These are phyloP conservation scores for Alectoria sarmentosa DNA, from an alignment of 495 filamentous ascomycete species.

Conservation along the genomic window DNA sequence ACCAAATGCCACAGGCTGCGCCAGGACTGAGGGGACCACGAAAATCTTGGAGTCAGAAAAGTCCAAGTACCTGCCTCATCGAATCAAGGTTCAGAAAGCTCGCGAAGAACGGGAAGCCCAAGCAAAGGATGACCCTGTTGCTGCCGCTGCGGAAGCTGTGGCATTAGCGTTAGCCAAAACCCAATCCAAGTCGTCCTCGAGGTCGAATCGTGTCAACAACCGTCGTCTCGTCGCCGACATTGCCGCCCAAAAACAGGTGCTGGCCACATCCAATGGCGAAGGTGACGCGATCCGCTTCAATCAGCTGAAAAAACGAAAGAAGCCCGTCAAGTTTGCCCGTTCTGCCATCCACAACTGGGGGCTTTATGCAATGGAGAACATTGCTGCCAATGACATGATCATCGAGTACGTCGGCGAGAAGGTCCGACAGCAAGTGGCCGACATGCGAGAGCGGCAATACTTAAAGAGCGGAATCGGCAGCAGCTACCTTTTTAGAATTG, in stretches of 20 bases:
- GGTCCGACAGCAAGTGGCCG: slow-evolving; percentile 90
- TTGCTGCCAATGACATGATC: slow-evolving; percentile 97
- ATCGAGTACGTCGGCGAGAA: slow-evolving; percentile 99
- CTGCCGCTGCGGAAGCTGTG: slow-evolving; percentile 56
- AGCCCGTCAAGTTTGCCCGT: slow-evolving; percentile 94
- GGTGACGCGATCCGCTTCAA: slow-evolving; percentile 93
- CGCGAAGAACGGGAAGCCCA: slow-evolving; percentile 80
- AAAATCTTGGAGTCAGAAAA: slow-evolving; percentile 95
- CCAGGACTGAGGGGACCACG: slow-evolving; percentile 86
- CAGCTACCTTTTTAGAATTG: slow-evolving; percentile 96
- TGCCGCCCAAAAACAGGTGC: slow-evolving; percentile 83
- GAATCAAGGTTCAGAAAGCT: slow-evolving; percentile 86
- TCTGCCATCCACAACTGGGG: slow-evolving; percentile 99
- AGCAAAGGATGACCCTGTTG: slow-evolving; percentile 57
- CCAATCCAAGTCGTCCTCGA: slow-evolving; percentile 69
- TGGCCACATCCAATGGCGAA: slow-evolving; percentile 60
- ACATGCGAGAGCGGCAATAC: slow-evolving; percentile 86
- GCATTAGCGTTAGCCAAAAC: slow-evolving; percentile 72
- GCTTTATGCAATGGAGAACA: slow-evolving; percentile 94
- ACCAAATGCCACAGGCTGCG: slow-evolving; percentile 72
- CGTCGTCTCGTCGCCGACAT: slow-evolving; percentile 89
- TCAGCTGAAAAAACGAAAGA: slow-evolving; percentile 98
- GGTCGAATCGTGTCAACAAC: slow-evolving; percentile 90
- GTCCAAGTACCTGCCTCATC: slow-evolving; percentile 95
- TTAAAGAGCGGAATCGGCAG: slow-evolving; percentile 94